These are phyloP conservation scores for Magnusiomyces ingens DNA, from an alignment of 1,139 yeast species.

Conservation along the genomic window DNA sequence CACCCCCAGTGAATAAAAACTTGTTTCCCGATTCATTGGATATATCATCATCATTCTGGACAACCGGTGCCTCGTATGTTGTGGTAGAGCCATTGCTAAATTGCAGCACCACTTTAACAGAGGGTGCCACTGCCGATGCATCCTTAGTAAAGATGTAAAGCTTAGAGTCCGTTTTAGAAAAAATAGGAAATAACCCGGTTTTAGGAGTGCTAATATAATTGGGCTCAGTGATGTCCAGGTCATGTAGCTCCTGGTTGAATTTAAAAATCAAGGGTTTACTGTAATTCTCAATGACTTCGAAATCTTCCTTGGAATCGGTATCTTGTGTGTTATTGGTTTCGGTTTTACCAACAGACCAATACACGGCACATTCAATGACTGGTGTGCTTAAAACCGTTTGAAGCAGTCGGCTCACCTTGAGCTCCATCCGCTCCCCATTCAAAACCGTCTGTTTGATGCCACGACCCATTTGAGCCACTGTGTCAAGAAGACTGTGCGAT, in stretches of 20 bases:
- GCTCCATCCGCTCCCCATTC: slow-evolving; percentile 10
- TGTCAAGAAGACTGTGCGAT: slow-evolving; percentile 11
- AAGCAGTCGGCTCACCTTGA: slow-evolving; percentile 8
- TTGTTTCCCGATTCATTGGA: not conserved
- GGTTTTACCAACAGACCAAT: slow-evolving; percentile 4
- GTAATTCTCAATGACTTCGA: slow-evolving; percentile 2
- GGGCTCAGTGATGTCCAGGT: not conserved
- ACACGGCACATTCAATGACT: not conserved
- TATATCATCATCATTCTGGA: not conserved
- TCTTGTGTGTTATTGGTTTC: not conserved
- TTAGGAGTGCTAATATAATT: slow-evolving; percentile 6
- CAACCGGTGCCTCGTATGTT: not conserved
- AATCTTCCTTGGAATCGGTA: slow-evolving; percentile 3
- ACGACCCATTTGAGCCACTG: slow-evolving; percentile 6
- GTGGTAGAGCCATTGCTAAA: not conserved
- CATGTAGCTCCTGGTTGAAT: not conserved
- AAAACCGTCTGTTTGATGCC: slow-evolving; percentile 11
- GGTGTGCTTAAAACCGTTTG: slow-evolving; percentile 6
- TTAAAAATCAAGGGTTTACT: not conserved
- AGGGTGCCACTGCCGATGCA: slow-evolving; percentile 3
- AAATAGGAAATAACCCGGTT: slow-evolving; percentile 5
- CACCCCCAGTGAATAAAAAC: slow-evolving; percentile 7
- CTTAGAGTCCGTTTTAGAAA: slow-evolving; percentile 2
- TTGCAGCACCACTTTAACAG: slow-evolving; percentile 4
- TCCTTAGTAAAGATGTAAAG: slow-evolving; percentile 9